phyloP scores from a whole-genome alignment of 192 early-diverging fungal species.

The Allomyces macrogynus region DNA sequence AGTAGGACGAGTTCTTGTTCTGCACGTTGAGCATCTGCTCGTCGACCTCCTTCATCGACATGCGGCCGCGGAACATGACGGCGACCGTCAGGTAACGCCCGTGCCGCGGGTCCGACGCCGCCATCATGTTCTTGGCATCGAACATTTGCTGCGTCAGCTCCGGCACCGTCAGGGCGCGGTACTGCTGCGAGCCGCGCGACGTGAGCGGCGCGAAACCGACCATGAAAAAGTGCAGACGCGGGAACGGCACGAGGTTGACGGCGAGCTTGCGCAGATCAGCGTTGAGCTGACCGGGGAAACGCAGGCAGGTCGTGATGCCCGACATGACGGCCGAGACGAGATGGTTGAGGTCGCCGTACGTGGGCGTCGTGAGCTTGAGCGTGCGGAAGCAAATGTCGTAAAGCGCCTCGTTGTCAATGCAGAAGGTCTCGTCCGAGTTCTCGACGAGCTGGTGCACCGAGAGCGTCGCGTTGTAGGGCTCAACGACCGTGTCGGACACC shows the following conservation, averaged over 20 bases:
- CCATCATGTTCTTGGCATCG: conserved; percentile 99
- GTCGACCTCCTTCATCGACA: conserved; percentile 94
- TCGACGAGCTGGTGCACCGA: conserved; percentile 96
- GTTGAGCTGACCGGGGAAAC: conserved; percentile 97
- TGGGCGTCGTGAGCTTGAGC: conserved; percentile 78
- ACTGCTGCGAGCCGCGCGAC: conserved; percentile 44
- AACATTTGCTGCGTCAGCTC: conserved; percentile 78
- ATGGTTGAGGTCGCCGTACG: conserved; percentile 89
- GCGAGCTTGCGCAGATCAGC: conserved; percentile 65
- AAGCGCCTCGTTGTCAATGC: conserved; percentile 98
- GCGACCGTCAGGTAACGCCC: conserved; percentile 72
- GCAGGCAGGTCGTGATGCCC: conserved; percentile 88
- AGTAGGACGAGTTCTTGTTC: conserved; percentile 90
- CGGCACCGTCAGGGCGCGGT: conserved; percentile 52
- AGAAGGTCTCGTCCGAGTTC: conserved; percentile 98
- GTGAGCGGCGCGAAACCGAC: conserved; percentile 72
- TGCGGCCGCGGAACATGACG: conserved; percentile 86
- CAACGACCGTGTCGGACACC: conserved; percentile 95
- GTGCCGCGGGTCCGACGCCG: conserved; percentile 85
- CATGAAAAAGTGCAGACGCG: conserved; percentile 86
- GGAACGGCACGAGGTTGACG: conserved; percentile 80
- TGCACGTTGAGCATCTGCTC: conserved; percentile 94
- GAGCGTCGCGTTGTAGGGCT: conserved; percentile 97
- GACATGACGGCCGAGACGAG: conserved; percentile 93
- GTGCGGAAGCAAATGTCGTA: conserved; percentile 99